Base-by-base conservation (phyloP, 352 stramenopile species). In the Phytophthora colocasiae region DNA sequence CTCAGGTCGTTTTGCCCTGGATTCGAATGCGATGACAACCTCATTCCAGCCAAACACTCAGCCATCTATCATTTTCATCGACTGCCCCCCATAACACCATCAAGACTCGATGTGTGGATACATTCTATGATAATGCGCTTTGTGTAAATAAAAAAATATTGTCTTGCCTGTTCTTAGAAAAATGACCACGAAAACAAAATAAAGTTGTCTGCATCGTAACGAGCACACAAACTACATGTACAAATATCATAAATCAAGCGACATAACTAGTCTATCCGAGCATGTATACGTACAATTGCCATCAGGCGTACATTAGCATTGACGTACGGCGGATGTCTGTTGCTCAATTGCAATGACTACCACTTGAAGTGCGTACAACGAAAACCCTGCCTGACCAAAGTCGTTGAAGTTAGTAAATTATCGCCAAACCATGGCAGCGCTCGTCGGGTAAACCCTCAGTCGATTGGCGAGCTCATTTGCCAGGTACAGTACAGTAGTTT, bases 1-100 rank as follows among this genome's bases (percentile, higher is more conserved):
- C 27, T 32, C 31, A 11, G 31, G 31, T 3, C 31, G 31, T 14
- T 36, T 54, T 59, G 38, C 5, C 3, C 29, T 53, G 31, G n/a
- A 47, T 31, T 32, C 14, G 27, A 29, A 15, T 12, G 29, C 12
- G 8, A 44, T 32, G 4, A 32, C 31, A 11, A 32, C 15, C 4
- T 10, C 50, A 19, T 14, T 59, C 52, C 44, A 22, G 15, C 32
- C 44, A 7, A 29, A 50, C 3, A 24, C n/a, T 7, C 19, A 43
- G 19, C 54, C 44, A 27, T 55, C 44, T 27, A 55, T 63, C 44
- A 63, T 63, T n/a, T 63, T 63, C 32, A 63, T 63, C 17, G 55
- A 63, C 26, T 63, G 55, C 14, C 55, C 55, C 34, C 55, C 55
- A n/a, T 63, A 63, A 36, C 19, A 6, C 38, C 4, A 6, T 10